Evolutionary conservation across 805 yeast genomes (phyloP), one percentile per base, ranked within the genome.

Genomic region (Saturnispora hagleri): DNA sequence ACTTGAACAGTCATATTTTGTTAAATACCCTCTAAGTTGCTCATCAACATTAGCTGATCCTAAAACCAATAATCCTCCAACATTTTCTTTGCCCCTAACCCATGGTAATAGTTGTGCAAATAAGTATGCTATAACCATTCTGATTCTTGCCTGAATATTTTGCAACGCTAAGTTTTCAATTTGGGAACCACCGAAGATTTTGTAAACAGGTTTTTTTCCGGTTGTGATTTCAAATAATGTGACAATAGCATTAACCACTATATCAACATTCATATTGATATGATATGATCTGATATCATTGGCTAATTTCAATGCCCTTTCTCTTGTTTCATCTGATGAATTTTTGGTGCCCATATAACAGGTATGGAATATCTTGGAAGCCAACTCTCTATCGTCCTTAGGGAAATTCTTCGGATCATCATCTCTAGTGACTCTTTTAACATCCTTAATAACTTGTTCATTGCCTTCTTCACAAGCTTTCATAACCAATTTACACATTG

Each of bases 1-100:
- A 17, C 95, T 83, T 3, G 98, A 90, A 67, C 97, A 89, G 67
- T 93, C 99, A 68, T 93, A 93, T 65, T 93, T 93, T 9, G 99
- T 93, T 62, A 93, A 73, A 62, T 93, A 93, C 0, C 99, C 99
- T 54, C 99, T 75, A 54, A 93, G 71, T 60, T 96, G 89, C 66
- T 93, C 99, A 68, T 93, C 99, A 13, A 93, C 99, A 64, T 93
- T 93, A 3, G 98, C 97, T 62, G 95, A 84, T 1, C 99, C 99
- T 48, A 93, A 73, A 7, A 93, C 99, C 40, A 93, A 72, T 47
- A 93, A 69, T 0, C 98, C 97, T 3, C 89, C 89, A 24, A 82
- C 76, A 46, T 75, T 72, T 20, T 76, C 73, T 46, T 79, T 69
- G 7, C 84, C 83, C 59, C 99, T 76, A 17, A 89, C 86, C 98